Base-by-base conservation (phyloP, 148 eudicot species). In the Diospyros lotus region DNA sequence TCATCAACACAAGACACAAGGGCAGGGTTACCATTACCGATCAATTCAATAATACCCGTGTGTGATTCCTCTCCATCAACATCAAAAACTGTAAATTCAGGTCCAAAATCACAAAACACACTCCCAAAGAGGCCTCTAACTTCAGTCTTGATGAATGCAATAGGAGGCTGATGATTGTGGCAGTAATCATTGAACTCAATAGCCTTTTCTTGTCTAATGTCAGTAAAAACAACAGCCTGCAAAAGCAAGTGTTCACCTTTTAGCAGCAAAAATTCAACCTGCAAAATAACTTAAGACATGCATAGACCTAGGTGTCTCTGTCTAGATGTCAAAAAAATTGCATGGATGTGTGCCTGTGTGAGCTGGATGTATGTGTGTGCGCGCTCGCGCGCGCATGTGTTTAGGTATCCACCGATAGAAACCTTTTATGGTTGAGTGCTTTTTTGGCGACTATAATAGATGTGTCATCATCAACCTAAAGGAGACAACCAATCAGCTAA, bases 11-110 rank as follows among this genome's bases (percentile, higher is more conserved):
- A 88, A 4, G 94, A 88, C 43, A 90, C 90, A 72, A 88, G 80
- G 14, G 92, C 87, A 72, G 86, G 88, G 54, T 85, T 87, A 73
- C 84, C 94, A 67, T 90, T 90, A 82, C 92, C 88, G 77, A 88
- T 82, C 43, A 92, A 90, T 79, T 92, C 92, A 79, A 90, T 85
- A 15, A 90, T 90, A 59, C 95, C 95, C 54, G 90, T 77, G 68
- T 87, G 92, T 58, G 95, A 92, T 76, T 90, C 95, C 78, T 90
- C 92, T 3, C 95, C 95, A 78, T 90, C 95, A 74, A 90, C 92
- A 64, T 90, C 95, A 65, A 74, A 42, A 70, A 90, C 90, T 50
- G 89, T 88, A 73, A 90, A 90, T 80, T 87, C 88, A n/a, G 92
- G 92, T 76, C 95, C 95, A 74, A 88, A 90, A 77, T 90, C 95